Evolutionary conservation across 805 yeast genomes (phyloP).

Genomic region (Nakazawaea anatomiae): DNA sequence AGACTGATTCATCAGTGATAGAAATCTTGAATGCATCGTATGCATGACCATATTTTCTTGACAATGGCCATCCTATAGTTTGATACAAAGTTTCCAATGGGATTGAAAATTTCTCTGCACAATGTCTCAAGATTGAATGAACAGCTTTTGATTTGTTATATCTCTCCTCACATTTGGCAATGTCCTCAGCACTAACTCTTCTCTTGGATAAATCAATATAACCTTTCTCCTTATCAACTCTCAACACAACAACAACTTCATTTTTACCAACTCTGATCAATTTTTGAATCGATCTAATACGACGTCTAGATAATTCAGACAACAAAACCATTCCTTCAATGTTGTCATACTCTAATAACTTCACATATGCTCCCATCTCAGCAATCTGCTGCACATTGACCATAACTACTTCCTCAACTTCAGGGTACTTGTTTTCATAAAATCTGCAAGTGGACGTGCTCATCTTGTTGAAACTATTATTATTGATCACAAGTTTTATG

Average conservation of each 20-base stretch:
- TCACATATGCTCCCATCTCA: constrained; percentile 99
- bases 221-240: constrained; percentile 98
- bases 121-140: constrained; percentile 96
- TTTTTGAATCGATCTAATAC: constrained; percentile 96
- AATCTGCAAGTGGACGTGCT: constrained; percentile 89
- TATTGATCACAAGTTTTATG: too few relatives aligned
- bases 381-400: constrained; percentile 98
- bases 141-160: constrained; percentile 96
- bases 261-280: constrained; percentile 97
- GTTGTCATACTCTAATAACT: constrained; percentile 92
- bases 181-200: constrained; percentile 97
- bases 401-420: constrained; percentile 98
- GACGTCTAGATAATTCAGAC: constrained; percentile 95
- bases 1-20: constrained; percentile 84
- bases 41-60: constrained; percentile 93
- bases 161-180: constrained; percentile 94
- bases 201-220: constrained; percentile 96
- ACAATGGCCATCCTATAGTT: constrained; percentile 95
- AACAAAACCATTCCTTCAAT: constrained; percentile 98
- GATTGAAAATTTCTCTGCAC: constrained; percentile 92
- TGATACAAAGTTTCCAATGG: constrained; percentile 83
- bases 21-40: constrained; percentile 96
- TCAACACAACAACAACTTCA: constrained; percentile 94
- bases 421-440: constrained; percentile 97
- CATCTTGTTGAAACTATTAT: constrained; percentile 33